Conservation (phyloP, 495 filamentous ascomycete species). For the Aspergillus bertholletiae region DNA sequence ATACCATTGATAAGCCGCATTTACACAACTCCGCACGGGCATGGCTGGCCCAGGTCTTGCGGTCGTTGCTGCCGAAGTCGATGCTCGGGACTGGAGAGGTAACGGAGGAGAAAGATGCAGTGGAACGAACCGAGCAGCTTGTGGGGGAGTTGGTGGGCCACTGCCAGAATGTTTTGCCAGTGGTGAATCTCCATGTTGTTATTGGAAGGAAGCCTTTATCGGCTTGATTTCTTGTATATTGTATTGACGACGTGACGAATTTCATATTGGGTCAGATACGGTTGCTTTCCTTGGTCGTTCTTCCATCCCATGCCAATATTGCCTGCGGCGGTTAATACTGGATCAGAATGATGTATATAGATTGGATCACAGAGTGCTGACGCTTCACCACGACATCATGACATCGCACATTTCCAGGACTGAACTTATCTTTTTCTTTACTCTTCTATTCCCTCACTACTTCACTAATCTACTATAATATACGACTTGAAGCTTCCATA, state of each 20-base stretch:
- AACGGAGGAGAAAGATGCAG: slow-evolving; percentile 6
- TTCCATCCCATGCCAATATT: too few species aligned
- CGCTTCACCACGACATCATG: neutral
- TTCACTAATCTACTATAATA: too few species aligned
- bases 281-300: too few species aligned
- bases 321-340: neutral
- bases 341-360: neutral
- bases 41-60: slow-evolving; percentile 17
- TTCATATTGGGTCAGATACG: too few species aligned
- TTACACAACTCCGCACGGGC: slow-evolving; percentile 7
- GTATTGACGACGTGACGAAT: neutral
- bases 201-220: slow-evolving; percentile 12
- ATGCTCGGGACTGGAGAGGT: slow-evolving; percentile 17
- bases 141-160: slow-evolving; percentile 14
- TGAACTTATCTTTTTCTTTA: too few species aligned
- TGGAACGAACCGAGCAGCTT: slow-evolving; percentile 19
- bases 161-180: slow-evolving; percentile 9
- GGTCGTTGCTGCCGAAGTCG: slow-evolving; percentile 11
- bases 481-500: too few species aligned
- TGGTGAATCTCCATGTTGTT: slow-evolving; percentile 20
- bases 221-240: neutral
- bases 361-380: neutral
- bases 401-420: too few species aligned
- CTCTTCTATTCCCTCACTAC: too few species aligned
- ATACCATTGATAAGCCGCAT: slow-evolving; percentile 9